phyloP scores from a whole-genome alignment of 2,329 filamentous ascomycete species.

The Ambrosiella beaveri region DNA sequence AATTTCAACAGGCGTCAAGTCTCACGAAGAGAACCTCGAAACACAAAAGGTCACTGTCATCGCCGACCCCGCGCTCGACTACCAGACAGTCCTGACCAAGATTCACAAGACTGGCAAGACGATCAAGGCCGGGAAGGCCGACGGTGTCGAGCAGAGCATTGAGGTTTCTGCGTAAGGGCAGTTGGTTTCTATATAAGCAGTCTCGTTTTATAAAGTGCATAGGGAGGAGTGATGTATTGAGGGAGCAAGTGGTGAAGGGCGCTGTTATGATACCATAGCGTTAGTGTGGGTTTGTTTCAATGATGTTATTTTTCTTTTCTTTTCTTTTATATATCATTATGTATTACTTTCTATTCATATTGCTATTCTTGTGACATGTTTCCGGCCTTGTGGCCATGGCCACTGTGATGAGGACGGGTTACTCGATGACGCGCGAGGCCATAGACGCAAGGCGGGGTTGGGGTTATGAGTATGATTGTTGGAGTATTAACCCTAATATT shows the following conservation, averaged over 20 bases:
- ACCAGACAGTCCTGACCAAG: constrained; percentile 66
- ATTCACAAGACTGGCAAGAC: constrained; percentile 95
- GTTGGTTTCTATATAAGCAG: not conserved
- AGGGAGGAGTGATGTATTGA: not conserved
- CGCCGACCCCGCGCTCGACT: constrained; percentile 50
- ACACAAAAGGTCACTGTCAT: constrained; percentile 66
- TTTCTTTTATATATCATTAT: not conserved
- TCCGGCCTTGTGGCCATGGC: not conserved
- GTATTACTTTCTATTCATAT: not conserved
- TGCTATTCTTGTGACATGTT: not conserved
- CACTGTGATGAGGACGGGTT: not conserved
- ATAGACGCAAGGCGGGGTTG: too few relatives aligned
- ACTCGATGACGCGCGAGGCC: not conserved
- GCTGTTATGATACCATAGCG: not conserved
- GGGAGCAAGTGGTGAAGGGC: too few relatives aligned
- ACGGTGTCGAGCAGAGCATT: constrained; percentile 41
- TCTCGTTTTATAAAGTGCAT: not conserved
- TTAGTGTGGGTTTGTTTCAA: not conserved
- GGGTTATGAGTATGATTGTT: too few relatives aligned
- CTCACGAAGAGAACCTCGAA: constrained; percentile 74
- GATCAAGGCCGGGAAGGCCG: constrained; percentile 58
- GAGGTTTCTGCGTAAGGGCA: constrained; percentile 22
- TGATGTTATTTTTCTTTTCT: not conserved
- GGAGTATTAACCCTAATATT: too few relatives aligned
- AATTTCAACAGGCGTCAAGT: constrained; percentile 52